Conservation (phyloP, 2,329 filamentous ascomycete genomes). For the Monilinia vaccinii-corymbosi region DNA sequence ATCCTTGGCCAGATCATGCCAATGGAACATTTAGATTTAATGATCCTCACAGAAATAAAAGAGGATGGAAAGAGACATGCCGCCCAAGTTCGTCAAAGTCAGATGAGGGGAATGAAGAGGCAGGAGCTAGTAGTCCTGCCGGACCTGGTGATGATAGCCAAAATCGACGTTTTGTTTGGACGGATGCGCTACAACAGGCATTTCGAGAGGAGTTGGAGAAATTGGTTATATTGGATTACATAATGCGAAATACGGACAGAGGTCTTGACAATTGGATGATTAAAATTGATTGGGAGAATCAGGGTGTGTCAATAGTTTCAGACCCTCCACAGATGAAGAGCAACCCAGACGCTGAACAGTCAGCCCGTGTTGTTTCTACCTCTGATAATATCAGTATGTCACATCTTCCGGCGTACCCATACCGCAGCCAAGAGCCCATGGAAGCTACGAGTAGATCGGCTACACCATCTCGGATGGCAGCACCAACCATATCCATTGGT, state of each 20-base stretch:
- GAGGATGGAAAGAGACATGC: conserved; percentile 74
- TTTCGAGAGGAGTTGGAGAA: conserved; percentile 96
- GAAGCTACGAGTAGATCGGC: conserved; percentile 49
- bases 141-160: conserved; percentile 16
- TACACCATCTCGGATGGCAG: conserved; percentile 27
- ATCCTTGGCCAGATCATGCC: conserved; percentile 88
- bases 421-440: conserved; percentile 78
- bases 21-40: conserved; percentile 57
- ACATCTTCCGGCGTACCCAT: conserved; percentile 47
- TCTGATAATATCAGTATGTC: conserved; percentile 23
- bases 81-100: conserved; percentile 49
- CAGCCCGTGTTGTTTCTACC: conserved; percentile 38
- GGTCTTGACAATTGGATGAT: conserved; percentile 99
- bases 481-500: conserved; percentile 59
- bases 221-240: conserved; percentile 93
- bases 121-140: conserved; percentile 35
- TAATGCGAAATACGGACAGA: conserved; percentile 97
- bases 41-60: conserved; percentile 57
- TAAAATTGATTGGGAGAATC: conserved; percentile 77
- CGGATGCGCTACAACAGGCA: conserved; percentile 75
- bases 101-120: conserved; percentile 51
- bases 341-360: conserved; percentile 43
- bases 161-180: conserved; percentile 63
- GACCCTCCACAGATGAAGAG: conserved; percentile 65
- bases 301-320: conserved; percentile 76